Evolutionary conservation across 2,329 filamentous ascomycete genomes (phyloP).

Genomic region (Pseudogymnoascus sp.): DNA sequence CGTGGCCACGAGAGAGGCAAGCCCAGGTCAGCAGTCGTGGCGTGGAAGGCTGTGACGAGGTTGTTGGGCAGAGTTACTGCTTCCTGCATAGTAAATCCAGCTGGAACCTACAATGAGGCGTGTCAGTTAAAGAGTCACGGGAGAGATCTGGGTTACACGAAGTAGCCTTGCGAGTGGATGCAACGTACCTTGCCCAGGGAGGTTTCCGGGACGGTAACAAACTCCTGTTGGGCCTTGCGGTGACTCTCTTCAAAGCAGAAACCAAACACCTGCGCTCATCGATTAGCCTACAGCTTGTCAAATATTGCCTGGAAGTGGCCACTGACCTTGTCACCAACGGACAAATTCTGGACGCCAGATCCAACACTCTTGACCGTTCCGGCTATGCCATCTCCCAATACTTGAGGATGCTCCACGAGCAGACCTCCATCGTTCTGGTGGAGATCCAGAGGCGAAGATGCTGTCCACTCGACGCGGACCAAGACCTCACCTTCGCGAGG

Average conservation of each 20-base stretch:
- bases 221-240: slow-evolving; percentile 50
- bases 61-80: slow-evolving; percentile 49
- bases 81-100: slow-evolving; percentile 34
- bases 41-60: slow-evolving; percentile 52
- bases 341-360: slow-evolving; percentile 35
- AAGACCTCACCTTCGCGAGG: slow-evolving; percentile 39
- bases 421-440: slow-evolving; percentile 55
- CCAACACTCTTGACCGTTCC: slow-evolving; percentile 48
- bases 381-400: slow-evolving; percentile 44
- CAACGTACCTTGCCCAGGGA: slow-evolving; percentile 36
- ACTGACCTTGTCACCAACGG: slow-evolving; percentile 44
- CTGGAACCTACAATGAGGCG: slow-evolving; percentile 30
- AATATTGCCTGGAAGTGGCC: not conserved
- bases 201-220: slow-evolving; percentile 44
- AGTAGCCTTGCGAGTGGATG: not conserved
- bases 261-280: slow-evolving; percentile 33
- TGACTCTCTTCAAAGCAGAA: slow-evolving; percentile 42
- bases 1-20: slow-evolving; percentile 50
- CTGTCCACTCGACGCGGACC: slow-evolving; percentile 49
- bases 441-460: slow-evolving; percentile 53
- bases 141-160: slow-evolving; percentile 23
- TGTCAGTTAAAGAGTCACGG: slow-evolving; percentile 17
- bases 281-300: not conserved
- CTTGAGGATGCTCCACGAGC: slow-evolving; percentile 41
- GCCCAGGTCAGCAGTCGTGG: slow-evolving; percentile 42